A percentile compares a stretch with the other conserved stretches of the same genome.
Evolutionary conservation across 768 basidiomycete species (phyloP).

Genomic region (Filobasidium floriforme): DNA sequence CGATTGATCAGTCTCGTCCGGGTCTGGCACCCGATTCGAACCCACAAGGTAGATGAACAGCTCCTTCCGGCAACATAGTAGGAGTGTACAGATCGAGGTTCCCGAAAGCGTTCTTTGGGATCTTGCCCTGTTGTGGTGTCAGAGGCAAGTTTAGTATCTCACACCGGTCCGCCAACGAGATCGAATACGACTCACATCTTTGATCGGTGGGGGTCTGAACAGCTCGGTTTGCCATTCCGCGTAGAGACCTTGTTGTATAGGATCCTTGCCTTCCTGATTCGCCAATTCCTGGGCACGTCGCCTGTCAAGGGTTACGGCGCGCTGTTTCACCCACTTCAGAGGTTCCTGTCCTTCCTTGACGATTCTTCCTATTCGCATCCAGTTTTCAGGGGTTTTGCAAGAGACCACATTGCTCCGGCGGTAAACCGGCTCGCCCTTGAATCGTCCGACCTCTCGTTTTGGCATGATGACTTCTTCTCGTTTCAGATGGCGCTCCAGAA

Average conservation of each 20-base stretch:
- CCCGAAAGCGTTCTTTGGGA: constrained; percentile 92
- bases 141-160: not conserved
- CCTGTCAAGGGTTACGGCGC: constrained; percentile 69
- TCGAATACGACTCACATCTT: constrained; percentile 57
- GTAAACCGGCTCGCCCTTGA: constrained; percentile 88
- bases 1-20: not conserved
- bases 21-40: constrained; percentile 22
- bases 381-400: constrained; percentile 86
- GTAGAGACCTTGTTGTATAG: constrained; percentile 80
- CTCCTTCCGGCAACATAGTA: constrained; percentile 86
- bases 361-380: constrained; percentile 77
- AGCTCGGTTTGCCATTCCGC: constrained; percentile 73
- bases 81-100: constrained; percentile 94
- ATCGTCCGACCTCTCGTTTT: constrained; percentile 68
- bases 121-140: constrained; percentile 58
- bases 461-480: constrained; percentile 79
- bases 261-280: constrained; percentile 50
- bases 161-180: not conserved
- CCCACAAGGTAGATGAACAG: constrained; percentile 83
- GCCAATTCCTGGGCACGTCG: constrained; percentile 65
- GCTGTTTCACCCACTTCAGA: constrained; percentile 79
- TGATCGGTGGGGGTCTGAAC: constrained; percentile 69
- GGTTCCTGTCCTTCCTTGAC: constrained; percentile 70
- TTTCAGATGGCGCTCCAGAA: constrained; percentile 75
- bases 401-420: constrained; percentile 72